phyloP scores from a whole-genome alignment of 176 grass and related monocot genomes.

The Paspalum notatum region DNA sequence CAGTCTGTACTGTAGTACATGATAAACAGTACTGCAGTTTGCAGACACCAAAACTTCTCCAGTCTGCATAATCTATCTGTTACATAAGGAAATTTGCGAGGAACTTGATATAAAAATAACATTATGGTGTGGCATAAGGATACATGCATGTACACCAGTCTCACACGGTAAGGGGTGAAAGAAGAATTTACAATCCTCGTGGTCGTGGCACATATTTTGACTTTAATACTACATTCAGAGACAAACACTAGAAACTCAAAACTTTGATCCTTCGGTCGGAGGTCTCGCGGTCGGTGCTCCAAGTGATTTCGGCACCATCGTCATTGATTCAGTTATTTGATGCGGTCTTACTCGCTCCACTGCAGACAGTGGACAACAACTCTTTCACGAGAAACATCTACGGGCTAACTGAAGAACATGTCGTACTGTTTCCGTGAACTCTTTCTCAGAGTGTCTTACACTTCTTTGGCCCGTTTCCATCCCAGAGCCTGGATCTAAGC shows the following conservation, averaged over 20 bases:
- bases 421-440: not conserved
- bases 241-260: slow-evolving; percentile 5
- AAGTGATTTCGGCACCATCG: slow-evolving; percentile 20
- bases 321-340: slow-evolving; percentile 30
- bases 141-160: not conserved
- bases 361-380: not conserved
- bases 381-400: slow-evolving; percentile 19
- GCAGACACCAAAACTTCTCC: not conserved
- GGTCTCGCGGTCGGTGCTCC: not conserved
- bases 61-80: not conserved
- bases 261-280: not conserved
- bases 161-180: not conserved
- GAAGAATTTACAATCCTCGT: slow-evolving; percentile 1
- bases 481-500: slow-evolving; percentile 2
- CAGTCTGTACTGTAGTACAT: not conserved
- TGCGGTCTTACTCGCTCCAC: not conserved
- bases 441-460: not conserved
- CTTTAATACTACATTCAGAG: not conserved
- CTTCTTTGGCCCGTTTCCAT: slow-evolving; percentile 16
- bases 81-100: not conserved
- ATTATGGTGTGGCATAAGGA: not conserved
- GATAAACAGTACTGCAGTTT: not conserved
- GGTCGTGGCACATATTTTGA: not conserved
- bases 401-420: slow-evolving; percentile 1
- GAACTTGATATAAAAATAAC: not conserved